Evolutionary conservation across 2,329 filamentous ascomycete species (phyloP), one percentile per base, ranked within the genome.

Genomic region (Exophiala lecanii-corni): DNA sequence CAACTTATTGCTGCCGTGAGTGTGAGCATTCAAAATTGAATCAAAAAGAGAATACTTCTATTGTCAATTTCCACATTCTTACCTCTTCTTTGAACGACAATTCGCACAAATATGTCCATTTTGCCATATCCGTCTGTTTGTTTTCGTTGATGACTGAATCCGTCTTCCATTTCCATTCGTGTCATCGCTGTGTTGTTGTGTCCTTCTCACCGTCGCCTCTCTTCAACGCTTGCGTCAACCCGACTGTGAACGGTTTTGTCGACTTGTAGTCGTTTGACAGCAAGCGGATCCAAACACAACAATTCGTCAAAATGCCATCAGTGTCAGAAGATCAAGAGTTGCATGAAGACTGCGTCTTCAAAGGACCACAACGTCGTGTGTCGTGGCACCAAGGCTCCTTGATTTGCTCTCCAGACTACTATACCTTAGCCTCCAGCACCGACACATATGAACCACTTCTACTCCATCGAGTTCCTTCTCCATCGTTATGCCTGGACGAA

Each of bases 401-500:
- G 26, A 13, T 13, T 19, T 36, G 9, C 16, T 33, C 39, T 9
- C 13, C 23, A 30, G 18, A 39, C 19, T 12, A 38, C 21, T 32
- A 41, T 25, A 37, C 26, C 37, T 30, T 38, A 9, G 23, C 43
- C 10, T n/a, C n/a, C n/a, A 36, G 19, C 20, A 12, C 36, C 17
- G 20, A 7, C 15, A 33, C 43, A 25, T 41, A 37, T 23, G 33
- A 40, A 30, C 37, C 41, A 5, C 35, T 43, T n/a, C 41, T 51
- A 19, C 17, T 43, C 10, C 46, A 31, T 34, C 37, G 13, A 13
- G 43, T 52, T 20, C 49, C 49, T 18, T 52, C 46, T 9, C 36
- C 49, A 5, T 43, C 42, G 20, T 26, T 49, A 20, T 38, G 32
- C 13, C 12, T 37, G 5, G 42, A 49, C 20, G 49, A 51, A 33